Evolutionary conservation across 2,329 filamentous ascomycete genomes (phyloP).

Genomic region (Aureobasidium sp.): DNA sequence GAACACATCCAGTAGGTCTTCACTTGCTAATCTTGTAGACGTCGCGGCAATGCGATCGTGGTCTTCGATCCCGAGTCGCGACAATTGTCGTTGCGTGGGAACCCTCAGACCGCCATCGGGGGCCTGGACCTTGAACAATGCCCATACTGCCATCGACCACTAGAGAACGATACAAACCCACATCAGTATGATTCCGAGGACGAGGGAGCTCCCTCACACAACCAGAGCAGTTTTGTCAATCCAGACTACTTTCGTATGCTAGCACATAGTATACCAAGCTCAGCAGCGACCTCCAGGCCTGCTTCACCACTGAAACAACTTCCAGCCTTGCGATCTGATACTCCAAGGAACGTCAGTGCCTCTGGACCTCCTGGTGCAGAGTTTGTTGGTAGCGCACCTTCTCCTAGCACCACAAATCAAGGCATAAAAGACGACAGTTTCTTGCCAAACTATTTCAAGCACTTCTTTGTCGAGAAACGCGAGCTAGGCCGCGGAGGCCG

Average conservation of each 20-base stretch:
- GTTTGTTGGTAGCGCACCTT: constrained; percentile 41
- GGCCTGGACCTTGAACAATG: constrained; percentile 54
- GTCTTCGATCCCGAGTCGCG: constrained; percentile 80
- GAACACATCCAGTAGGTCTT: background rate
- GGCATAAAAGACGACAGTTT: constrained; percentile 83
- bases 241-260: constrained; percentile 96
- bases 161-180: constrained; percentile 41
- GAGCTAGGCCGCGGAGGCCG: constrained; percentile 87
- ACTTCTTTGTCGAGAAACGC: constrained; percentile 84
- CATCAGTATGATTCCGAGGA: constrained; percentile 20
- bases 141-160: constrained; percentile 80
- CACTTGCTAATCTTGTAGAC: constrained; percentile 46
- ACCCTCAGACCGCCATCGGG: constrained; percentile 49
- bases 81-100: constrained; percentile 72
- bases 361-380: constrained; percentile 42
- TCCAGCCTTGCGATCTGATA: constrained; percentile 22
- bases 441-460: constrained; percentile 84
- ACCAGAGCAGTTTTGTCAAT: constrained; percentile 63
- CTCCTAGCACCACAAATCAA: constrained; percentile 38
- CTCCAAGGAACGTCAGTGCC: constrained; percentile 23
- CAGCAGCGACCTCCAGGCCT: constrained; percentile 40
- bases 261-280: constrained; percentile 50
- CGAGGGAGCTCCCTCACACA: constrained; percentile 28
- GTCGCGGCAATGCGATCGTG: constrained; percentile 87
- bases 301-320: constrained; percentile 44